Conservation (phyloP, 139 green algal species). For the Chlorella sorokiniana region DNA sequence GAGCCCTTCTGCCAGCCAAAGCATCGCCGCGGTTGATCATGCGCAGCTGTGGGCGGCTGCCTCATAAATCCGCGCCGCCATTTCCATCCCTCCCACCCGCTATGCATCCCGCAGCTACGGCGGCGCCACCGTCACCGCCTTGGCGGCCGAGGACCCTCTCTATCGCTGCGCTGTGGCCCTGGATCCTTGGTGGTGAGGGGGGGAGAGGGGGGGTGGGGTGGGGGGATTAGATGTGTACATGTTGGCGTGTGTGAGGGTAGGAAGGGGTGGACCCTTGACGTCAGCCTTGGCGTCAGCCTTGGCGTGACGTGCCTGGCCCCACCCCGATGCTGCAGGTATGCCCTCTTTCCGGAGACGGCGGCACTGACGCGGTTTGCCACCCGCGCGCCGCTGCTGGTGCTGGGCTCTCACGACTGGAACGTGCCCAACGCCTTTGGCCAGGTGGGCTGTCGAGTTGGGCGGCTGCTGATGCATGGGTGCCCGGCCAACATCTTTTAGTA, state of each 20-base stretch:
- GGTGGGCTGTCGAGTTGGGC: not conserved
- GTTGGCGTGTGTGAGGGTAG: too few species aligned
- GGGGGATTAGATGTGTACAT: not conserved
- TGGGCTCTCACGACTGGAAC: slow-evolving; percentile 72
- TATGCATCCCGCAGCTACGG: slow-evolving; percentile 72
- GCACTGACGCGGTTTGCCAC: slow-evolving; percentile 36
- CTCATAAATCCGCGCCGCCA: too few species aligned
- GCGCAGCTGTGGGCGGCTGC: not conserved
- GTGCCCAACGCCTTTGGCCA: slow-evolving; percentile 51
- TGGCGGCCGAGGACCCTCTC: slow-evolving; percentile 41
- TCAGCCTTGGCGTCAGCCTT: too few species aligned
- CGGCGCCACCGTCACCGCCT: slow-evolving; percentile 59
- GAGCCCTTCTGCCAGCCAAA: too few species aligned
- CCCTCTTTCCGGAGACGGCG: slow-evolving; percentile 36
- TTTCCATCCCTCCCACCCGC: too few species aligned
- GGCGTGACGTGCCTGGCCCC: too few species aligned
- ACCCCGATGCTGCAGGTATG: slow-evolving; percentile 53
- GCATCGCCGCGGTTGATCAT: too few species aligned
- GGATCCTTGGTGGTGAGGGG: slow-evolving; percentile 73
- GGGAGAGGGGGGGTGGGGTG: too few species aligned
- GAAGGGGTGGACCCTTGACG: too few species aligned
- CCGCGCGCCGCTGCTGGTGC: slow-evolving; percentile 54
- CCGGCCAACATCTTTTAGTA: too few species aligned
- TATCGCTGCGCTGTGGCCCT: slow-evolving; percentile 54
- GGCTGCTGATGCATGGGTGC: too few species aligned